Evolutionary conservation across 441 rosid genomes (phyloP), one percentile per base, ranked within the genome.

Genomic region (Theobroma grandiflorum): DNA sequence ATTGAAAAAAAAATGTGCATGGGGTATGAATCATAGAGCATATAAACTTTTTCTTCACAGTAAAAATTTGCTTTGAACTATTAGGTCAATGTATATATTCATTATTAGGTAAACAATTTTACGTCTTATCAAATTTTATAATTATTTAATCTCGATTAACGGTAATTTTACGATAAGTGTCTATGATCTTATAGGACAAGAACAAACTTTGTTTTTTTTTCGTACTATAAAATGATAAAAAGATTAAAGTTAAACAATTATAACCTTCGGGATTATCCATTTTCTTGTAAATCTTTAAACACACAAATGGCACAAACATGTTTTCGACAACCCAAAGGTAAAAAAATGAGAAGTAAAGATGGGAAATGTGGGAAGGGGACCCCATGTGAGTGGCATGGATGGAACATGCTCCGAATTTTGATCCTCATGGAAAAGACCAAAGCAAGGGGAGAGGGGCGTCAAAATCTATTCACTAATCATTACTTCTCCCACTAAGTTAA

Each of bases 381-480:
- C 64, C 90, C 83, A 81, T 79, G 79, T 81, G 91, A 86, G 84
- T 76, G 89, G 81, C 84, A 80, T 72, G 78, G 83, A 77, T 77
- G 91, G 88, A 90, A 87, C 97, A 86, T 70, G 75, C 53, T 84
- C 91, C 89, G 78, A 84, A 79, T 73, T 77, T 84, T 82, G 90
- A 88, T 85, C 83, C 82, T 81, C 79, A 73, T 88, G 76, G 92
- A 85, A 75, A 85, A 88, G 73, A 87, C 77, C 85, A 80, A 11
- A 40, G 79, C 6, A 9, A n/a, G 10, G 0, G 0, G 31, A 45
- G 57, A 20, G 74, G 31, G 79, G 81, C 81, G 81, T 87, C 85
- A 70, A 86, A 84, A 84, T 82, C 86, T 81, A 79, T 86, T 85
- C 84, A 72, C 91, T 83, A 88, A 91, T 91, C 94, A 92, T 94